These are phyloP conservation scores for Fagopyrum esculentum DNA, from an alignment of 148 eudicot species.

Conservation along the genomic window DNA sequence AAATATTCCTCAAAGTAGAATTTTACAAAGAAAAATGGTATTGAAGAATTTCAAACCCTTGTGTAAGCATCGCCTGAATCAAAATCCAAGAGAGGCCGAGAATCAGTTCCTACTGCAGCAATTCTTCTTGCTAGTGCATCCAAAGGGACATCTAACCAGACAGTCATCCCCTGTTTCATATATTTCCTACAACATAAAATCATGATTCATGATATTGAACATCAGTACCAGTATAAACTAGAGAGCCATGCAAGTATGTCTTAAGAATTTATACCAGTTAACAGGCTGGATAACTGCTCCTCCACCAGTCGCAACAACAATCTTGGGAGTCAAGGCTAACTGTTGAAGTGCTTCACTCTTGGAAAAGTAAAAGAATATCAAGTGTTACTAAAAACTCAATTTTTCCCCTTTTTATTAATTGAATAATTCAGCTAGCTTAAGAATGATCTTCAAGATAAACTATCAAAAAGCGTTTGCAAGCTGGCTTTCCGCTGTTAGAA, in stretches of 20 bases:
- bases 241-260: not conserved
- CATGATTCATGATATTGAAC: not conserved
- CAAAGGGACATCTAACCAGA: conserved; percentile 24
- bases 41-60: conserved; percentile 13
- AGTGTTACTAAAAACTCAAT: not conserved
- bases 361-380: conserved; percentile 8
- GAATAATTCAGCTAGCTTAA: not conserved
- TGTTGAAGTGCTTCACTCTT: conserved; percentile 69
- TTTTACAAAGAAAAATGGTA: not conserved
- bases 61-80: conserved; percentile 28
- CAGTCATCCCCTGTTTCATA: conserved; percentile 23
- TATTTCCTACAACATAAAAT: conserved; percentile 19
- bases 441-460: no score
- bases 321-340: conserved; percentile 43
- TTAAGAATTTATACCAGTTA: conserved; percentile 49
- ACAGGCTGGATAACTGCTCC: conserved; percentile 88
- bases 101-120: conserved; percentile 27
- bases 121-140: conserved; percentile 29
- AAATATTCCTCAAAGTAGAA: not conserved
- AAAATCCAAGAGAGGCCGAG: conserved; percentile 26
- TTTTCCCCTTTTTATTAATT: not conserved
- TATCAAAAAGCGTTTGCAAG: no score
- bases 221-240: not conserved
- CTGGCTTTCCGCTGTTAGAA: not conserved
- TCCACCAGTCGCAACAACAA: conserved; percentile 92